Evolutionary conservation across 2,329 filamentous ascomycete genomes (phyloP).

Genomic region (Macrophomina phaseolina): DNA sequence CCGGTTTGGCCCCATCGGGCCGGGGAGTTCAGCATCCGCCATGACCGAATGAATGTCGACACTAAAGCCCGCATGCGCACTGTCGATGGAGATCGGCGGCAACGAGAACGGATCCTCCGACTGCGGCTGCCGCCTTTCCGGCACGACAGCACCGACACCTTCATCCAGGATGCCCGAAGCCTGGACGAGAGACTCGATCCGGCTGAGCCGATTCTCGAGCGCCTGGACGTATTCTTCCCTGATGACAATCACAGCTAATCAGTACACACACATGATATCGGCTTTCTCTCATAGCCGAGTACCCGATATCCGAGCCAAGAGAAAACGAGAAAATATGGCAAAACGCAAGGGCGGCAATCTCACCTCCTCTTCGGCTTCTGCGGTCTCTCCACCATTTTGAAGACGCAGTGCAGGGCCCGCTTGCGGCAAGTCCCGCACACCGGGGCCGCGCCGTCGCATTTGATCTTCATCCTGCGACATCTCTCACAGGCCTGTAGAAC

Average conservation of each 20-base stretch:
- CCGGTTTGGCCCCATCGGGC: background rate
- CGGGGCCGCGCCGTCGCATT: slow-evolving; percentile 16
- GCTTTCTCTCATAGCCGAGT: background rate
- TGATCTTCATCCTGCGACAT: slow-evolving; percentile 21
- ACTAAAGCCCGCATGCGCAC: background rate
- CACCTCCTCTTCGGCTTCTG: slow-evolving; percentile 7
- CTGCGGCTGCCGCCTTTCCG: background rate
- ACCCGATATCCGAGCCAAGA: background rate
- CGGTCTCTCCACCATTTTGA: slow-evolving; percentile 6
- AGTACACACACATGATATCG: background rate
- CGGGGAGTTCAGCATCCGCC: background rate
- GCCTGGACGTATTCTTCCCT: slow-evolving; percentile 14
- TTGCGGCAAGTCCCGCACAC: slow-evolving; percentile 18
- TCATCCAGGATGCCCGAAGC: slow-evolving; percentile 6
- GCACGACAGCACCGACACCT: no score
- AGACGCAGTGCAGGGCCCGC: slow-evolving; percentile 10
- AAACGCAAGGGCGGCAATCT: no score
- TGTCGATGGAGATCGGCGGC: background rate
- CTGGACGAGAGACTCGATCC: slow-evolving; percentile 5
- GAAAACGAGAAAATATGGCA: no score
- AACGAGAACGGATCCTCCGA: background rate
- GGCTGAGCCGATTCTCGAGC: slow-evolving; percentile 1
- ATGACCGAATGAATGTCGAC: background rate
- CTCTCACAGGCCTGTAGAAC: slow-evolving; percentile 3
- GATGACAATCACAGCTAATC: background rate